Conservation (phyloP, 352 stramenopile species). For the Pseudoperonospora humuli region DNA sequence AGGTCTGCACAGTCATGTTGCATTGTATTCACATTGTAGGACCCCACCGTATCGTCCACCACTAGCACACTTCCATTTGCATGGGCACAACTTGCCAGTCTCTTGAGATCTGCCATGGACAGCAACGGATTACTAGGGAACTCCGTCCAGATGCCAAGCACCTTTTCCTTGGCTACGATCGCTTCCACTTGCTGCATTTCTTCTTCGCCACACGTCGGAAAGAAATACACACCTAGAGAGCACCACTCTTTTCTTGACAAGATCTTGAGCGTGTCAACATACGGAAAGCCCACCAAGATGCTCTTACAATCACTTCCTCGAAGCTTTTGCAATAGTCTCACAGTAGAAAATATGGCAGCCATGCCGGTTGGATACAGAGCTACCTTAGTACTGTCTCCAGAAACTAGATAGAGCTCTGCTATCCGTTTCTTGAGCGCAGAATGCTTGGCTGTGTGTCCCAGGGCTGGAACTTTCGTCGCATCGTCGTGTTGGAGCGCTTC, state of each 20-base stretch:
- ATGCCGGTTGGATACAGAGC: conserved; percentile 87
- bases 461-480: not conserved
- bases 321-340: conserved; percentile 60
- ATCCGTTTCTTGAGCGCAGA: conserved; percentile 41
- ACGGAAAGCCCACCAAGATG: conserved; percentile 90
- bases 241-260: conserved; percentile 83
- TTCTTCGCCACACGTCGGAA: conserved; percentile 65
- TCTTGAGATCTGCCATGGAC: conserved; percentile 71
- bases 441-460: conserved; percentile 22
- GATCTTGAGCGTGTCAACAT: conserved; percentile 92
- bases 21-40: conserved; percentile 89
- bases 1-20: conserved; percentile 71
- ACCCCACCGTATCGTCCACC: conserved; percentile 88
- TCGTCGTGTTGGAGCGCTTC: conserved; percentile 28
- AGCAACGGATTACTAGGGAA: conserved; percentile 91
- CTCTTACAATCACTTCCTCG: conserved; percentile 37
- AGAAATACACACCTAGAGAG: conserved; percentile 83
- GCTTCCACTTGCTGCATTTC: conserved; percentile 52
- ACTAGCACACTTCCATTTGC: conserved; percentile 81
- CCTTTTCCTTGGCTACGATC: conserved; percentile 58
- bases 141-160: conserved; percentile 89
- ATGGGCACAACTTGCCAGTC: conserved; percentile 76
- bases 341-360: conserved; percentile 76
- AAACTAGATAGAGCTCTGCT: conserved; percentile 40
- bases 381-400: conserved; percentile 20